Evolutionary conservation across 495 filamentous ascomycete species (phyloP), one percentile per base, ranked within the genome.

Genomic region (Patellaria atrata): DNA sequence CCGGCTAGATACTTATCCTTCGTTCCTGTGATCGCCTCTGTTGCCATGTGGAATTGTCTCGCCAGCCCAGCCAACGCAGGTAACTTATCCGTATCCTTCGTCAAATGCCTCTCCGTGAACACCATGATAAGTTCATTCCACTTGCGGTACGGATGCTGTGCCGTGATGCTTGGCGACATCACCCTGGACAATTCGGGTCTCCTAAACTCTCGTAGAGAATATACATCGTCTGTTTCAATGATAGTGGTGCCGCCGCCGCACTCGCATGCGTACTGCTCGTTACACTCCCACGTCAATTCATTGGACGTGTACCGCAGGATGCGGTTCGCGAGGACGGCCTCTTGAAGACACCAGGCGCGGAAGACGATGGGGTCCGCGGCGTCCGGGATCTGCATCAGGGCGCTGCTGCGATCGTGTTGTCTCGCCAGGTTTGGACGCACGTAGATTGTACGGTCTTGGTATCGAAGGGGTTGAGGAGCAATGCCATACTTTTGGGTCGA

Each of bases 11-110:
- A 31, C n/a, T 31, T 13, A 31, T 31, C 29, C 5, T 31, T 31
- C 5, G 20, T 31, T 5, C 16, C 29, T 15, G 16, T 31, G n/a
- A 18, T 16, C 29, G 20, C 20, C 29, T 31, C 29, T 12, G 16
- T 31, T 2, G 29, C 29, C 5, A 31, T n/a, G n/a, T n/a, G n/a
- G n/a, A n/a, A n/a, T n/a, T n/a, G n/a, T n/a, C n/a, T n/a, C 2
- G 28, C 28, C 10, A 37, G 13, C 19, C 34, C 34, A 37, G 22
- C 23, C 7, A 37, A 16, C n/a, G 34, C 34, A 18, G 34, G 22
- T 15, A 37, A 18, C 22, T 13, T 27, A 13, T 37, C 34, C 22
- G 27, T 28, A 27, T 12, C 9, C n/a, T 27, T 27, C 11, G 34
- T 37, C 4, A 37, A n/a, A n/a, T n/a, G n/a, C n/a, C n/a, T n/a